phyloP scores from a whole-genome alignment of 108 stramenopile species.

The Conticribra guillardii region DNA sequence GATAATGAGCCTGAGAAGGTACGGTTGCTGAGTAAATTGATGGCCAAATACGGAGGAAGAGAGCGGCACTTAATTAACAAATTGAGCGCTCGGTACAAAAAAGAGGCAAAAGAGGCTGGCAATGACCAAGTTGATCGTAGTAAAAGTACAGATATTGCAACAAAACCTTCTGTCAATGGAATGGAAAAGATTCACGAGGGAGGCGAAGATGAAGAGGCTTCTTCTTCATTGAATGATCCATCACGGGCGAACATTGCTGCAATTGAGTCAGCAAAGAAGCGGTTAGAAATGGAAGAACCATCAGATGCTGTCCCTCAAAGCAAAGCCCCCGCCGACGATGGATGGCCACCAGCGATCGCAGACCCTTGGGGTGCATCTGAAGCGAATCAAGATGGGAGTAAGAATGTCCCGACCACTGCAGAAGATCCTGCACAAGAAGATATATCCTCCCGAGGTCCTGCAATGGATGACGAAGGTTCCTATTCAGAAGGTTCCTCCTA shows the following conservation, averaged over 20 bases:
- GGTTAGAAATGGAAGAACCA: slow-evolving; percentile 46
- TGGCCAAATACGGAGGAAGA: slow-evolving; percentile 85
- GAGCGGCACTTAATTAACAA: slow-evolving; percentile 88
- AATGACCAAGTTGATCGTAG: slow-evolving; percentile 11
- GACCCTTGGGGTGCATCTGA: slow-evolving; percentile 46
- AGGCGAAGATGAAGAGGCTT: slow-evolving; percentile 33
- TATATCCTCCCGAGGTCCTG: slow-evolving; percentile 20
- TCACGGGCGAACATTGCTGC: slow-evolving; percentile 40
- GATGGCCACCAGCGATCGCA: slow-evolving; percentile 50
- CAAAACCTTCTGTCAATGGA: slow-evolving; percentile 28
- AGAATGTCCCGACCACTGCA: neutral
- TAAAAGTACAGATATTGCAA: slow-evolving; percentile 1
- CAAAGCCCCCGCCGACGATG: slow-evolving; percentile 27
- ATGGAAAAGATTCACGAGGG: slow-evolving; percentile 55
- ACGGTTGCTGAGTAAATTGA: slow-evolving; percentile 78
- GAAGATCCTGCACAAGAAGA: slow-evolving; percentile 11
- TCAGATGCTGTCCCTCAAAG: slow-evolving; percentile 28
- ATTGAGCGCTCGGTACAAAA: slow-evolving; percentile 78
- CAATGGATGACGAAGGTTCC: slow-evolving; percentile 56
- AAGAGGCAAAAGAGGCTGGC: slow-evolving; percentile 47
- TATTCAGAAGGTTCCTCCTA: slow-evolving; percentile 63
- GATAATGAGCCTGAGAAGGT: slow-evolving; percentile 90
- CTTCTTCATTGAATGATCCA: slow-evolving; percentile 44
- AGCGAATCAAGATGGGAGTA: slow-evolving; percentile 35
- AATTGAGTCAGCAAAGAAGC: slow-evolving; percentile 70